Percentiles rank a stretch among this genome's conserved stretches.
phyloP scores from a whole-genome alignment of 768 basidiomycete genomes.

The Galerina sulciceps region DNA sequence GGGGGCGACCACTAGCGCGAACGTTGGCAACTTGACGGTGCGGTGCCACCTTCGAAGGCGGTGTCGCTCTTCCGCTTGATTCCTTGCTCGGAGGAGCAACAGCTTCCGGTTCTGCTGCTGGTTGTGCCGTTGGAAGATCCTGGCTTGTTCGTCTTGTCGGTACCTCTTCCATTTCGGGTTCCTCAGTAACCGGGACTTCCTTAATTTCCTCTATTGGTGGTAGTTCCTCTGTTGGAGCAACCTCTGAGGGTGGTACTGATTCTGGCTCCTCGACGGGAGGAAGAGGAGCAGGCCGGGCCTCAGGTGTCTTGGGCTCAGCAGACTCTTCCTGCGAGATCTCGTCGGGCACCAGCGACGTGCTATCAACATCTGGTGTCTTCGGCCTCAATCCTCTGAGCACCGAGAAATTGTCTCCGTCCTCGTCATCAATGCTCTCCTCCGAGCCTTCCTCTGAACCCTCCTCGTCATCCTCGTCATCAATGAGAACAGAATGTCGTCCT shows the following conservation, averaged over 20 bases:
- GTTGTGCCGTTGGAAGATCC: constrained; percentile 6
- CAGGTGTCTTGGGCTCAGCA: constrained; percentile 76
- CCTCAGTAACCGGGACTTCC: constrained; percentile 13
- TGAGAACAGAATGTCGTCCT: constrained; percentile 77
- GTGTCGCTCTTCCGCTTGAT: constrained; percentile 14
- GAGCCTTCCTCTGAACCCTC: constrained; percentile 41
- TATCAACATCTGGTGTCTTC: constrained; percentile 17
- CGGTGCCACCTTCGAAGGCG: constrained; percentile 27
- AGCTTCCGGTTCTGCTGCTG: constrained; percentile 3
- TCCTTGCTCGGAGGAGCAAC: constrained; percentile 28
- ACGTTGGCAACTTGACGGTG: constrained; percentile 28
- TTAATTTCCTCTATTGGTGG: constrained; percentile 5
- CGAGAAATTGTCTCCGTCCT: constrained; percentile 30
- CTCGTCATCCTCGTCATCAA: constrained; percentile 74
- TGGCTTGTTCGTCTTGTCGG: constrained; percentile 10
- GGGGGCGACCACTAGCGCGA: constrained; percentile 35
- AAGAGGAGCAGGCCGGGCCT: constrained; percentile 53
- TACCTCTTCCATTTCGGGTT: constrained; percentile 12
- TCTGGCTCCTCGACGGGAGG: constrained; percentile 22
- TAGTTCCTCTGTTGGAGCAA: neutral
- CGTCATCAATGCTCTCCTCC: constrained; percentile 48
- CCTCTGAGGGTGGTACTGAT: constrained; percentile 4
- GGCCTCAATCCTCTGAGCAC: constrained; percentile 19
- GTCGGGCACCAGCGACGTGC: constrained; percentile 19
- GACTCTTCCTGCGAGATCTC: constrained; percentile 38